Evolutionary conservation across 2,329 filamentous ascomycete species (phyloP).

Genomic region (Emergomyces pasteurianus): DNA sequence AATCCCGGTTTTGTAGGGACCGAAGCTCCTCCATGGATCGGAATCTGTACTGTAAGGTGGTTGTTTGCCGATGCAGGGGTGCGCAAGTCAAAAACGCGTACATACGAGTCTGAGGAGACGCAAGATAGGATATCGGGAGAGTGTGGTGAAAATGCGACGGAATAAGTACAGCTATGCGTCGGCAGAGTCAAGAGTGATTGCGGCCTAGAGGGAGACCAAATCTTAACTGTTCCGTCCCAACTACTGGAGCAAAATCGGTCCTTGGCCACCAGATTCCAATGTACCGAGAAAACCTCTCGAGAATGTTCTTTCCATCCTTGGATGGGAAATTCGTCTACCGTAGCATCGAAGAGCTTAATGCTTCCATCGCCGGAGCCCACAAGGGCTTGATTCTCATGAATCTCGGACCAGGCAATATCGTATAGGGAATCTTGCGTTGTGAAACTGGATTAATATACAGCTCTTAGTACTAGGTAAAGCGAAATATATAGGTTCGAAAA

Average conservation of each 20-base stretch:
- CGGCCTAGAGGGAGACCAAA: conserved; percentile 74
- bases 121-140: conserved; percentile 75
- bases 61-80: conserved; percentile 77
- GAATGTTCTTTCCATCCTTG: conserved; percentile 90
- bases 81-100: conserved; percentile 84
- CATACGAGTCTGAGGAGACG: conserved; percentile 76
- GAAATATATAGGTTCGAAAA: background rate
- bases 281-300: conserved; percentile 81
- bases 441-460: conserved; percentile 45
- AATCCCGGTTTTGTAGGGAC: conserved; percentile 25
- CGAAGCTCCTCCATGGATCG: conserved; percentile 59
- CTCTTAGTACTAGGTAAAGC: background rate
- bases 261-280: conserved; percentile 86
- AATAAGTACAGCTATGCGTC: conserved; percentile 89
- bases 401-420: conserved; percentile 88
- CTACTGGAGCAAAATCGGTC: conserved; percentile 82
- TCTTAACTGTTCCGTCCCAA: conserved; percentile 93
- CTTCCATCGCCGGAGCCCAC: conserved; percentile 86
- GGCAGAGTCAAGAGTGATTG: conserved; percentile 75
- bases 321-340: conserved; percentile 70
- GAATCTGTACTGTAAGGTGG: conserved; percentile 70
- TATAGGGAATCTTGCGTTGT: conserved; percentile 97
- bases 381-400: conserved; percentile 88
- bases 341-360: conserved; percentile 85
- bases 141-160: conserved; percentile 78